Percentiles rank a stretch among this genome's conserved stretches.
These are phyloP conservation scores for Suillus luteus DNA, from an alignment of 768 basidiomycete species.

Conservation along the genomic window DNA sequence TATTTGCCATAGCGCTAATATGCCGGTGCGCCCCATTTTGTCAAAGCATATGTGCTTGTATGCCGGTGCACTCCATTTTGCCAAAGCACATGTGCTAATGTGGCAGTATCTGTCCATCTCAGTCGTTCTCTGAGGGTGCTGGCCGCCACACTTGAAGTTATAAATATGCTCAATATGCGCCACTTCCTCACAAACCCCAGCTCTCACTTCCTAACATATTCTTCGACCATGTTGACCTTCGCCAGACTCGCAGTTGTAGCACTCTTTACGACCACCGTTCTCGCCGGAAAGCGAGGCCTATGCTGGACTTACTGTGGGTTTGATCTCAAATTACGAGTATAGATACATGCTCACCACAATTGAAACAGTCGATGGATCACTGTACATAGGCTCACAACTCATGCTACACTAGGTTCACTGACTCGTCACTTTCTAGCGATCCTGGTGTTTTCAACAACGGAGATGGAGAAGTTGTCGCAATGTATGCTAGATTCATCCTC, in stretches of 20 bases:
- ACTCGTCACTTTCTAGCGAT: conserved; percentile 20
- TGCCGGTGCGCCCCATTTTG: too few species aligned
- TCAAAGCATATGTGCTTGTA: not conserved
- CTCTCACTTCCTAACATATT: not conserved
- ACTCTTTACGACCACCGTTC: conserved; percentile 21
- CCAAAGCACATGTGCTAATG: not conserved
- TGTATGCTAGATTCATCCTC: conserved; percentile 23
- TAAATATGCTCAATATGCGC: not conserved
- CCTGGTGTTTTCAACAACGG: conserved; percentile 37
- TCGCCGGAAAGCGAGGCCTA: conserved; percentile 41
- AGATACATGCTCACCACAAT: not conserved
- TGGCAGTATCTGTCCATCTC: not conserved
- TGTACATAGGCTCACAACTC: conserved; percentile 25
- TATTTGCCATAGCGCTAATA: not conserved
- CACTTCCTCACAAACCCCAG: not conserved
- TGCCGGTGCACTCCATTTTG: too few species aligned
- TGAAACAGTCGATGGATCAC: conserved; percentile 28
- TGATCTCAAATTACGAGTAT: conserved; percentile 2
- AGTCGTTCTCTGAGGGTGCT: not conserved
- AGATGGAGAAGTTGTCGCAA: conserved; percentile 35
- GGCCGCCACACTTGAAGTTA: not conserved
- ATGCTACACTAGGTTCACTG: not conserved
- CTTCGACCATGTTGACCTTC: conserved; percentile 21
- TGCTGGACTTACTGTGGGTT: conserved; percentile 39
- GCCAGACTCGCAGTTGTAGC: conserved; percentile 21